Evolutionary conservation across 2,329 filamentous ascomycete species (phyloP), one percentile per base, ranked within the genome.

Genomic region (Ascochyta clinopodiicola): DNA sequence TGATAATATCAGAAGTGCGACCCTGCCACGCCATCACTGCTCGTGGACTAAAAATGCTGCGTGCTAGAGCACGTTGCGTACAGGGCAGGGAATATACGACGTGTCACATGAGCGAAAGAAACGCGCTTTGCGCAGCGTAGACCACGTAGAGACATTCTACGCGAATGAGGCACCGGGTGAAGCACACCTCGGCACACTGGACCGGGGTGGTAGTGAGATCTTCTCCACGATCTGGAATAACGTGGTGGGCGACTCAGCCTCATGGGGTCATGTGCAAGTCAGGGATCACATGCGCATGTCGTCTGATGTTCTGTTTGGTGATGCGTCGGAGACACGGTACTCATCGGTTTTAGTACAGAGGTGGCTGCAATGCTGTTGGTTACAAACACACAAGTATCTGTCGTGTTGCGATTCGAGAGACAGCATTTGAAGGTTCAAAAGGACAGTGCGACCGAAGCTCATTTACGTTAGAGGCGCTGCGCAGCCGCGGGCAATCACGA

Each of bases 101-200:
- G 45, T 21, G 46, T 42, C 52, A 56, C 52, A 56, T 50, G 45
- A 49, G 39, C 37, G 21, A 6, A n/a, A 31, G 21, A 50, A 42
- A 40, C 52, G 52, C 52, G 52, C 22, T 40, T 21, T 13, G 52
- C 52, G 52, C 40, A 40, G 29, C 38, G 29, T 36, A 34, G 37
- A 27, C 34, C 19, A 24, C 17, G 25, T 31, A 24, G 22, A 12
- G n/a, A 10, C 4, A 15, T 8, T 5, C 2, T 15, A 13, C 51
- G 40, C 52, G 40, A 50, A 56, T 56, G 25, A 45, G 22, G 36
- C 19, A 3, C 21, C 21, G 17, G 22, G 19, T 6, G 13, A 34
- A 35, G 25, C 34, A 39, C 38, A 36, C 39, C 34, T n/a, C 44
- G 51, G 38, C 13, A 4, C 6, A n/a, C 19, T 1, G 15, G n/a